phyloP scores from a whole-genome alignment of 306 rosid species.

The Albizia julibrissin region DNA sequence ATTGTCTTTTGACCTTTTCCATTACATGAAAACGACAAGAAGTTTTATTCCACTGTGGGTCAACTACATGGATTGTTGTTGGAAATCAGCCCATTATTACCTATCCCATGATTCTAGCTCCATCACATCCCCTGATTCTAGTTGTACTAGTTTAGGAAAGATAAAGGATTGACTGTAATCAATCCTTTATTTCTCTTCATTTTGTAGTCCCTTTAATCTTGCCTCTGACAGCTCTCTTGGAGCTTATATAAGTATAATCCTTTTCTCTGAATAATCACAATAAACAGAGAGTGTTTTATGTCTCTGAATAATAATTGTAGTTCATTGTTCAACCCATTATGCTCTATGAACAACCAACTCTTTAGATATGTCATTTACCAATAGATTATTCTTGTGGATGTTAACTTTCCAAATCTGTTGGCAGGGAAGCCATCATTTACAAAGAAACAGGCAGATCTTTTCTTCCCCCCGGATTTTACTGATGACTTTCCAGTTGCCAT shows the following conservation, averaged over 20 bases:
- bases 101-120: no score
- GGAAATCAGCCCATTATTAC: no score
- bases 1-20: background rate
- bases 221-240: no score
- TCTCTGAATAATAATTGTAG: no score
- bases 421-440: conserved; percentile 96
- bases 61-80: background rate
- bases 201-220: no score
- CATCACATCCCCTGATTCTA: no score
- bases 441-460: conserved; percentile 97
- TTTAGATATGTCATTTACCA: background rate
- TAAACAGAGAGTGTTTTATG: no score
- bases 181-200: no score
- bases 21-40: background rate
- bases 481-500: conserved; percentile 98
- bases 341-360: background rate
- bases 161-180: no score
- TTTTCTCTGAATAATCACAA: no score
- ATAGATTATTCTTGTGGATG: conserved; percentile 15
- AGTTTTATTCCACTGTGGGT: background rate
- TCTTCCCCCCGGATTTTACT: conserved; percentile 98
- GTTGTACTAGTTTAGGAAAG: no score
- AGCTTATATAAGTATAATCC: no score
- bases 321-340: background rate
- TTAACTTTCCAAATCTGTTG: conserved; percentile 34